Conservation (phyloP, 208 protist genomes). For the Endotrypanum monterogeii region DNA sequence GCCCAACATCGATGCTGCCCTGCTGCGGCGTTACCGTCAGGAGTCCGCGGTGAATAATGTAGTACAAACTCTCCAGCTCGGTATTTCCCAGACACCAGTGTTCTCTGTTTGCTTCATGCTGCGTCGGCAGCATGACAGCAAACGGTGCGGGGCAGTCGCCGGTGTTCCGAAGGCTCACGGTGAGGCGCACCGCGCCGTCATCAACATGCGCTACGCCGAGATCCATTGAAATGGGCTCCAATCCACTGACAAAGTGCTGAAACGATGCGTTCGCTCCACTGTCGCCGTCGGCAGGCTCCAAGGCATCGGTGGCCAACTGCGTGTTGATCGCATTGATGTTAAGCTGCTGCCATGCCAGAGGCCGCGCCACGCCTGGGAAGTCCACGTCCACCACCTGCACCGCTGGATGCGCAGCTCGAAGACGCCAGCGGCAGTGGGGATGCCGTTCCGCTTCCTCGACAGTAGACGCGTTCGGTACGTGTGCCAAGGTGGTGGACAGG, state of each 20-base stretch:
- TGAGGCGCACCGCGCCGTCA: slow-evolving; percentile 35
- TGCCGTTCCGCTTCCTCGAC: slow-evolving; percentile 58
- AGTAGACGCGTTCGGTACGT: slow-evolving; percentile 36
- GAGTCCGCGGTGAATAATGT: slow-evolving; percentile 69
- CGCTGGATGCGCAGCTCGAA: slow-evolving; percentile 64
- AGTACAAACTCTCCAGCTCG: slow-evolving; percentile 66
- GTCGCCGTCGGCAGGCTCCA: slow-evolving; percentile 26
- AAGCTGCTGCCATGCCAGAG: slow-evolving; percentile 68
- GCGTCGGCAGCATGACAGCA: slow-evolving; percentile 78
- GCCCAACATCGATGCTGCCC: slow-evolving; percentile 66
- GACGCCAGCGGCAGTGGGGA: slow-evolving; percentile 68
- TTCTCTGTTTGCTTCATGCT: slow-evolving; percentile 83
- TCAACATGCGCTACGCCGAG: slow-evolving; percentile 62
- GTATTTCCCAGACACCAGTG: slow-evolving; percentile 86
- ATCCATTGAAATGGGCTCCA: slow-evolving; percentile 79
- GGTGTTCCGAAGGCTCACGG: slow-evolving; percentile 78
- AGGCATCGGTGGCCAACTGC: slow-evolving; percentile 48
- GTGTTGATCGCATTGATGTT: slow-evolving; percentile 80
- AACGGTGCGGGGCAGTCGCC: slow-evolving; percentile 72
- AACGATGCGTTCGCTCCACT: slow-evolving; percentile 68
- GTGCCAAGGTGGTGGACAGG: slow-evolving; percentile 32
- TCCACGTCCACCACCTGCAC: slow-evolving; percentile 85
- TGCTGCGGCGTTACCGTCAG: slow-evolving; percentile 67
- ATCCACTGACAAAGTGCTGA: slow-evolving; percentile 67
- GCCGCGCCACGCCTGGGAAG: slow-evolving; percentile 33